Conservation (phyloP, 306 rosid species). For the Gastrolobium bilobum region DNA sequence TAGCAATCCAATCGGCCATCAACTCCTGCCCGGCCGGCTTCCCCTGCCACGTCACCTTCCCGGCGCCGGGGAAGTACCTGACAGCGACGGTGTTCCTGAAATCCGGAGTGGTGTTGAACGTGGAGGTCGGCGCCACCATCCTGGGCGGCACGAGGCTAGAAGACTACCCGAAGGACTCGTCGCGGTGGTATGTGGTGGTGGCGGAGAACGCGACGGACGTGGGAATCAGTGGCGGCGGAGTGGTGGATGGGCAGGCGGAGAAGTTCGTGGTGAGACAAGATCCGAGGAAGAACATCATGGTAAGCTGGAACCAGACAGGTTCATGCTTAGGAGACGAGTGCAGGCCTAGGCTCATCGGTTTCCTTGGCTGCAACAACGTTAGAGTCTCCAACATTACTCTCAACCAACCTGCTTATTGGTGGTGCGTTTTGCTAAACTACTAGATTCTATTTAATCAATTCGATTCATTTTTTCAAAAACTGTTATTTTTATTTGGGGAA, state of each 20-base stretch:
- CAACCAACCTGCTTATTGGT: conserved; percentile 90
- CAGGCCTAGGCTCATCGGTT: conserved; percentile 85
- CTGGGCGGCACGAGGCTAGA: conserved; percentile 67
- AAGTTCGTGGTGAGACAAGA: conserved; percentile 73
- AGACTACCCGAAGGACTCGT: conserved; percentile 74
- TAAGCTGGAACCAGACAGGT: conserved; percentile 92
- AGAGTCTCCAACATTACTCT: conserved; percentile 65
- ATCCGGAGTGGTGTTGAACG: conserved; percentile 75
- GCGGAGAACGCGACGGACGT: conserved; percentile 87
- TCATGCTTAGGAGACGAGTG: conserved; percentile 90
- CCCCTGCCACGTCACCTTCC: conserved; percentile 74
- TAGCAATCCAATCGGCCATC: conserved; percentile 84
- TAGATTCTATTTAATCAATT: no score
- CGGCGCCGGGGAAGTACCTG: conserved; percentile 75
- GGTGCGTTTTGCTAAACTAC: conserved; percentile 52
- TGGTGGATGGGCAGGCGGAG: conserved; percentile 87
- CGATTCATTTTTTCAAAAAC: no score
- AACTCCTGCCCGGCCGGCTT: conserved; percentile 58
- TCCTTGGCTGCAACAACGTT: conserved; percentile 64
- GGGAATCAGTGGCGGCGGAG: conserved; percentile 88
- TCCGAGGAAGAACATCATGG: conserved; percentile 88
- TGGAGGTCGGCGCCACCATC: conserved; percentile 71
- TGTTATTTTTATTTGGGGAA: no score
- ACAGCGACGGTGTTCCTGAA: conserved; percentile 78
- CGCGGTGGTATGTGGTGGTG: conserved; percentile 81